phyloP scores from a whole-genome alignment of 2,329 filamentous ascomycete species.

The Hypoxylon sp. region DNA sequence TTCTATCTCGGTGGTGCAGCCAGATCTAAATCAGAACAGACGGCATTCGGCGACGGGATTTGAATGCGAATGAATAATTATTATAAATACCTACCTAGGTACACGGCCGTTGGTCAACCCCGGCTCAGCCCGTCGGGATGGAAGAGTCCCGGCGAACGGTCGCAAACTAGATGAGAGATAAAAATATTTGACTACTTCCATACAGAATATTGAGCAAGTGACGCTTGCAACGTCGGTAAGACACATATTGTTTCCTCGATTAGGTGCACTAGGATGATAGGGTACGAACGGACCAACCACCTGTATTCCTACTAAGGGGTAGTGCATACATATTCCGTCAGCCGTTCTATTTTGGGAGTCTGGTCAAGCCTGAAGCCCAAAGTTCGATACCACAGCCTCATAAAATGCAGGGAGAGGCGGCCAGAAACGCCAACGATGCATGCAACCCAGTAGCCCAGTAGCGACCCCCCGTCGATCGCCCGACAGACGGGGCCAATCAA shows the following conservation, averaged over 20 bases:
- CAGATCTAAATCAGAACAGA: conserved; percentile 66
- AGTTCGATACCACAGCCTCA: conserved; percentile 34
- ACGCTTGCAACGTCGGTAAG: conserved; percentile 31
- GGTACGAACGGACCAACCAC: conserved; percentile 35
- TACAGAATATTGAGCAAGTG: conserved; percentile 2
- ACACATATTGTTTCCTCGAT: conserved; percentile 20
- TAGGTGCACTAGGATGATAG: conserved; percentile 1
- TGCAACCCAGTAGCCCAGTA: conserved; percentile 2
- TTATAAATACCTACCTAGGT: too few species aligned
- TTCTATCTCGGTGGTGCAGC: conserved; percentile 80
- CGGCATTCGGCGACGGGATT: conserved; percentile 5
- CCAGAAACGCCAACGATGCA: conserved; percentile 37
- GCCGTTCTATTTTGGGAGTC: conserved; percentile 39
- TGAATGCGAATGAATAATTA: conserved; percentile 28
- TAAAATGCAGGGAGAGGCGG: conserved; percentile 38
- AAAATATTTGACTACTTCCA: conserved; percentile 24
- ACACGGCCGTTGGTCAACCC: conserved; percentile 15
- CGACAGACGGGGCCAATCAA: conserved; percentile 27
- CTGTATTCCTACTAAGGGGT: conserved; percentile 14
- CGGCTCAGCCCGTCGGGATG: conserved; percentile 24
- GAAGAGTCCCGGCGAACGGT: conserved; percentile 24
- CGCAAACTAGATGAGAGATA: conserved; percentile 24
- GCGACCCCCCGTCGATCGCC: conserved; percentile 23
- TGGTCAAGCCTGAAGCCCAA: conserved; percentile 26
- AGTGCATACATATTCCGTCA: conserved; percentile 22